Percentiles rank a stretch among this genome's conserved stretches.
Conservation (phyloP, 2,329 filamentous ascomycete species). For the Colletotrichum caudatum region DNA sequence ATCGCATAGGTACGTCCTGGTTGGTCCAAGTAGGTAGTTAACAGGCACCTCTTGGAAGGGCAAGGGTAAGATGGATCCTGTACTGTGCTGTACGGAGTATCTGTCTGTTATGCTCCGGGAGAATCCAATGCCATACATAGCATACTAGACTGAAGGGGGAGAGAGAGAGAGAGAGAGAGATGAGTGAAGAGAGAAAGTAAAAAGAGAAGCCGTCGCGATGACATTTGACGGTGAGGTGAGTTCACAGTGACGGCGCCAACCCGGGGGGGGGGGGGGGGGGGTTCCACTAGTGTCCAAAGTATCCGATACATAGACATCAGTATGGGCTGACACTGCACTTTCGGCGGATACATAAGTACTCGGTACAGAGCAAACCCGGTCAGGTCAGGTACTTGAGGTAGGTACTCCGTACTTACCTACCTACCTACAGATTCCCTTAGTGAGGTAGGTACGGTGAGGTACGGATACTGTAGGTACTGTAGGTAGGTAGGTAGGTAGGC, state of each 20-base stretch:
- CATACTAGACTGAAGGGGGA: not conserved
- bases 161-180: not conserved
- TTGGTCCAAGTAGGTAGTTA: too few relatives aligned
- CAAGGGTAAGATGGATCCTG: not conserved
- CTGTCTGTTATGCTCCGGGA: not conserved
- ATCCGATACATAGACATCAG: not conserved
- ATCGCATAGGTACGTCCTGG: too few relatives aligned
- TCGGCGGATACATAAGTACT: too few relatives aligned
- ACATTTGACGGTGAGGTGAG: constrained; percentile 16
- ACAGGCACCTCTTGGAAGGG: not conserved
- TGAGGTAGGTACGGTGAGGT: too few relatives aligned
- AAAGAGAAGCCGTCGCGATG: constrained; percentile 1
- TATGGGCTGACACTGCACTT: too few relatives aligned
- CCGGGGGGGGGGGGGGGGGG: not conserved
- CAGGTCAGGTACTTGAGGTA: too few relatives aligned
- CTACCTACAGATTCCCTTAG: too few relatives aligned
- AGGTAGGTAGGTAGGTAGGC: too few relatives aligned
- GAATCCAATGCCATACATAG: not conserved
- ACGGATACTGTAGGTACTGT: too few relatives aligned
- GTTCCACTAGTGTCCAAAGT: not conserved
- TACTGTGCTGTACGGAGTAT: too few relatives aligned
- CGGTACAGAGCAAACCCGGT: too few relatives aligned
- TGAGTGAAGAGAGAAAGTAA: not conserved
- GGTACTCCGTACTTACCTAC: too few relatives aligned
- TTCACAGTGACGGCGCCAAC: constrained; percentile 16